A percentile compares a stretch with the other conserved stretches of the same genome.
Conservation (phyloP, 441 rosid genomes). For the Euphorbia schlechtendalii region DNA sequence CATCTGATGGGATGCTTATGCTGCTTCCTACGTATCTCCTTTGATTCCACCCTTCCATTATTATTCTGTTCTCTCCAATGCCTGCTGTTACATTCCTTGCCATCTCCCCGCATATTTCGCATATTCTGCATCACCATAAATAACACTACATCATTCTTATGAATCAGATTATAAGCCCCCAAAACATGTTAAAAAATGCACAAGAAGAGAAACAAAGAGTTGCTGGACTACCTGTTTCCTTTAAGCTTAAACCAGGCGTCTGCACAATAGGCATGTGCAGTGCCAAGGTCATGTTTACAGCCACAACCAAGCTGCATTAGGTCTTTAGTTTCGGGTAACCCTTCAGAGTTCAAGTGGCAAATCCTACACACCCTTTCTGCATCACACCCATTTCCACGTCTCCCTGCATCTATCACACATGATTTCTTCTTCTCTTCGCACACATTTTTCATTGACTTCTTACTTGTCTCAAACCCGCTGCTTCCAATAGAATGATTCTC, state of each 20-base stretch:
- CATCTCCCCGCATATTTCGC: conserved; percentile 59
- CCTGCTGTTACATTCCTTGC: conserved; percentile 47
- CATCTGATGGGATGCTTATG: conserved; percentile 27
- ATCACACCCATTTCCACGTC: conserved; percentile 24
- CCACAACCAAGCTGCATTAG: conserved; percentile 76
- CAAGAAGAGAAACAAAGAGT: too few species aligned
- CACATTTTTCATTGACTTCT: conserved; percentile 28
- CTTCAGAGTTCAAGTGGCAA: conserved; percentile 63
- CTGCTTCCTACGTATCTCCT: too few species aligned
- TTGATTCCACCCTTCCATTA: conserved; percentile 38
- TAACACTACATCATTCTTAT: too few species aligned
- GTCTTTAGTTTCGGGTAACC: conserved; percentile 18
- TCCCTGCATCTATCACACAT: conserved; percentile 26
- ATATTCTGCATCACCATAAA: conserved; percentile 32
- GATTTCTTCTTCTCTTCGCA: conserved; percentile 28
- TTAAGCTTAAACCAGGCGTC: conserved; percentile 88
- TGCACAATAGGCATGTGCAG: conserved; percentile 70
- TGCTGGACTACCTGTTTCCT: conserved; percentile 98
- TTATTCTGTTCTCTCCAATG: too few species aligned
- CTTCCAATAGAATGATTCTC: conserved; percentile 23
- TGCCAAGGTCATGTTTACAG: conserved; percentile 84
- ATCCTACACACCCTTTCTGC: conserved; percentile 69
- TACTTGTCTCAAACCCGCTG: conserved; percentile 17
- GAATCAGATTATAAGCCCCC: too few species aligned
- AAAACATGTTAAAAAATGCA: too few species aligned